These are phyloP conservation scores for Russula virescens DNA, from an alignment of 768 basidiomycete genomes.

Conservation along the genomic window DNA sequence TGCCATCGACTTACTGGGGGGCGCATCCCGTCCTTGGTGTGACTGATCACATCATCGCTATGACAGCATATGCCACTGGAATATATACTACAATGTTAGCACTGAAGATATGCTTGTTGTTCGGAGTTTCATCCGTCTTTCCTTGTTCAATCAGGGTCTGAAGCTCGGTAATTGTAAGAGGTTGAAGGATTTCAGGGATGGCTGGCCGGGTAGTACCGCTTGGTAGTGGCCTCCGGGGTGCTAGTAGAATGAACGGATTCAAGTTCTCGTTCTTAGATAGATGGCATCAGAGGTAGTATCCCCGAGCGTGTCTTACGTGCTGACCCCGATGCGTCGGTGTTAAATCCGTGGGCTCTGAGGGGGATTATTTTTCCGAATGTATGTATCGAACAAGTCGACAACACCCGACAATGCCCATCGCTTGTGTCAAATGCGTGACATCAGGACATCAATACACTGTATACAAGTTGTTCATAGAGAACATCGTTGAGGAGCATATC, in stretches of 20 bases:
- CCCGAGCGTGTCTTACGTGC: too few relatives aligned
- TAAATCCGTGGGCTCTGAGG: too few relatives aligned
- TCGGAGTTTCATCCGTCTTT: conserved; percentile 66
- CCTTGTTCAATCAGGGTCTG: conserved; percentile 75
- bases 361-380: too few relatives aligned
- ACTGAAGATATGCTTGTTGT: conserved; percentile 69
- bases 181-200: conserved; percentile 30
- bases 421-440: too few relatives aligned
- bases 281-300: too few relatives aligned
- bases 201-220: conserved; percentile 1
- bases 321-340: too few relatives aligned
- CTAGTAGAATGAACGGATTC: neutral
- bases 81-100: conserved; percentile 54
- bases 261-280: neutral
- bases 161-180: conserved; percentile 61
- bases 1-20: conserved; percentile 52
- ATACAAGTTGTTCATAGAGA: too few relatives aligned
- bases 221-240: neutral
- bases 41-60: conserved; percentile 1
- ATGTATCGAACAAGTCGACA: too few relatives aligned
- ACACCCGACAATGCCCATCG: too few relatives aligned
- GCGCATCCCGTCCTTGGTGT: conserved; percentile 39
- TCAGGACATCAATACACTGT: too few relatives aligned
- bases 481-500: too few relatives aligned
- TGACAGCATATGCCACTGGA: neutral